These are phyloP conservation scores for Fusarium coicis DNA, from an alignment of 2,329 filamentous ascomycete genomes.

Conservation along the genomic window DNA sequence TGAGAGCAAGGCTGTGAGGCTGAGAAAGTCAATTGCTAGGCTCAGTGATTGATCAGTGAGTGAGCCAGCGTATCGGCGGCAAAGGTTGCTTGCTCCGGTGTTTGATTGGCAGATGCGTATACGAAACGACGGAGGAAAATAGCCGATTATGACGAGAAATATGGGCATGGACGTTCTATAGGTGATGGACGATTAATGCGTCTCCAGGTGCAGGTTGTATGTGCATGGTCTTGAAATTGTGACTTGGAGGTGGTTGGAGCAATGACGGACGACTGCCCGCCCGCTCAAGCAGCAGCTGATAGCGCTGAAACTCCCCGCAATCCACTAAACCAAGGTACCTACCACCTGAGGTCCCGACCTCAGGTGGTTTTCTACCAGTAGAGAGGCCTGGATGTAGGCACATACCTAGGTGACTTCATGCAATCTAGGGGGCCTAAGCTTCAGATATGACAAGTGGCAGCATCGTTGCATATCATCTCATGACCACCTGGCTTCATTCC, in stretches of 20 bases:
- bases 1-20: slow-evolving; percentile 28
- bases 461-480: background rate
- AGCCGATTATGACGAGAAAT: background rate
- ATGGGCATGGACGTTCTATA: background rate
- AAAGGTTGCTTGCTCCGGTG: background rate
- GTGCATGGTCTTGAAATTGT: background rate
- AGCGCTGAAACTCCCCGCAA: slow-evolving; percentile 14
- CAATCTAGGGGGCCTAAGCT: background rate
- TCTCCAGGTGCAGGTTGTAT: slow-evolving; percentile 3
- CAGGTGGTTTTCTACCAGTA: background rate
- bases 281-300: background rate
- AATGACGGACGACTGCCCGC: background rate
- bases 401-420: background rate
- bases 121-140: background rate
- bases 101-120: slow-evolving; percentile 2
- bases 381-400: background rate
- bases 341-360: too few species aligned
- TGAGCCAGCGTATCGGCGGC: slow-evolving; percentile 2
- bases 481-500: background rate
- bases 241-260: slow-evolving; percentile 17
- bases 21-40: slow-evolving; percentile 17
- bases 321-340: slow-evolving; percentile 3
- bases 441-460: background rate
- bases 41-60: slow-evolving; percentile 9
- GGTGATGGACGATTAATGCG: slow-evolving; percentile 2